Base-by-base conservation (phyloP, 345 rosid species). In the Eucalyptus viminalis region DNA sequence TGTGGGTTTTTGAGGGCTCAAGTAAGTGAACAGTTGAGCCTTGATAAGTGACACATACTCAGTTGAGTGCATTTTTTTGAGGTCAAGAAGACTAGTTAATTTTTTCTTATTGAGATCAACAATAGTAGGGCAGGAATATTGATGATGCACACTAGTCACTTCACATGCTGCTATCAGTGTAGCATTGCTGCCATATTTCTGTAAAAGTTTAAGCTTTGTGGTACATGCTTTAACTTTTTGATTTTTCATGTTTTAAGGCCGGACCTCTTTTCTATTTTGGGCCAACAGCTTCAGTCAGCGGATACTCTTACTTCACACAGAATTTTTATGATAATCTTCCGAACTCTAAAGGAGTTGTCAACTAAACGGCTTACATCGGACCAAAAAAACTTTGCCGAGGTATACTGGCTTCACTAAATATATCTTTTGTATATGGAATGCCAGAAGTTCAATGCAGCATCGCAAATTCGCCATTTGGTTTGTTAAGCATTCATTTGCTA, bases 341-440 rank as follows among this genome's bases (percentile, higher is more conserved):
- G 98, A 90, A 95, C 98, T 83, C 90, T 98, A 87, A 98, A 98
- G 92, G 99, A 98, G 89, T 92, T 98, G 92, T 98, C 99, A 62
- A 95, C 96, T 47, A 98, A 98, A 92, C 99, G 97, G 90, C 99
- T 96, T 54, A 91, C 98, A 13, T 96, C 95, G 44, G 99, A 98
- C 89, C 99, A 97, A 93, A 95, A 90, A 91, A 96, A 90, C 89
- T 98, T 93, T 86, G 95, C 97, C 2, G 97, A 96, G 99, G 99
- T 97, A 92, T 86, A 45, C 27, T 40, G 85, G 27, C 85, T 76
- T 76, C 47, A 76, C 27, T 21, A 25, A 76, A 40, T 76, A 76
- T 22, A 0, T 76, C 15, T 76, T 40, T 76, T 40, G 83, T 37
- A 76, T 40, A 40, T 40, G 83, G 27, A 76, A 76, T 76, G 83